Evolutionary conservation across 768 basidiomycete genomes (phyloP).

Genomic region (Astraeus odoratus): DNA sequence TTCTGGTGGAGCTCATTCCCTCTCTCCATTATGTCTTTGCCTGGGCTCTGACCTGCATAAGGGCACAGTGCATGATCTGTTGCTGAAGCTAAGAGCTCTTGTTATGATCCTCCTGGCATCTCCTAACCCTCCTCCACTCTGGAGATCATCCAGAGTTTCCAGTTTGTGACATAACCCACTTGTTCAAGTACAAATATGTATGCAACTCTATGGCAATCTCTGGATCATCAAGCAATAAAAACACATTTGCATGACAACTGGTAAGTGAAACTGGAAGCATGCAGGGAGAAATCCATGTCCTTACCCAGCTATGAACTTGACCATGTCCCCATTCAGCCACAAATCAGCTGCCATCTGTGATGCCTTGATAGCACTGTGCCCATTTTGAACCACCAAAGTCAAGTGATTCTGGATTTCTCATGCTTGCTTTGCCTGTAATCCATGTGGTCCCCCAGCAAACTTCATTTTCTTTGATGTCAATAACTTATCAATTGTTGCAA

Average conservation of each 20-base stretch:
- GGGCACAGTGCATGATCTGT: no score
- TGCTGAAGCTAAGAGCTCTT: no score
- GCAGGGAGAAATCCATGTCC: constrained; percentile 4
- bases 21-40: no score
- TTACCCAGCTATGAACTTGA: constrained; percentile 20
- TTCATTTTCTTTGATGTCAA: constrained; percentile 16
- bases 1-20: no score
- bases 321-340: constrained; percentile 23
- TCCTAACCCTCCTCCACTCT: no score
- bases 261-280: constrained; percentile 1
- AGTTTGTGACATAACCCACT: no score
- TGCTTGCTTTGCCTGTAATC: constrained; percentile 24
- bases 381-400: constrained; percentile 19
- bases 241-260: constrained; percentile 5
- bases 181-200: not conserved
- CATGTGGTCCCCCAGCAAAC: constrained; percentile 19
- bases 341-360: constrained; percentile 22
- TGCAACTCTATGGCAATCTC: constrained; percentile 1
- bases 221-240: constrained; percentile 3
- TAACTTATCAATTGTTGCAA: constrained; percentile 5
- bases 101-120: no score
- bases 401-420: constrained; percentile 23
- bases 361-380: constrained; percentile 12
- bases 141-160: no score
- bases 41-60: no score